Evolutionary conservation across 148 eudicot species (phyloP), one percentile per base, ranked within the genome.

Genomic region (Hydrangea macrophylla): DNA sequence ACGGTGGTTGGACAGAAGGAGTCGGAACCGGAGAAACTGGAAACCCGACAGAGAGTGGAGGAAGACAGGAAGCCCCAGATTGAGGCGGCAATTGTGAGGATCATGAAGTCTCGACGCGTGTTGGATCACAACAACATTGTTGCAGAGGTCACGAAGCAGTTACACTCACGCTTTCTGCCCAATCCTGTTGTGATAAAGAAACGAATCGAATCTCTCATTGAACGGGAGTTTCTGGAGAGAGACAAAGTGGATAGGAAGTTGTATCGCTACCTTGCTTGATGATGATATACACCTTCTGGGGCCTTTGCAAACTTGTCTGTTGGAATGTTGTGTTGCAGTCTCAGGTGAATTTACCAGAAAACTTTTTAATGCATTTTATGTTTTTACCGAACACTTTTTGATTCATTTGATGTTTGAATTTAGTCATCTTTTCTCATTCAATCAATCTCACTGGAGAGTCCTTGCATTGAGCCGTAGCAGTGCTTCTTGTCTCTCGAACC

Each of bases 61-160:
- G 94, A 85, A 64, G 90, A 88, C 58, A 79, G 94, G 44, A 85
- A 86, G 74, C 94, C 90, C 24, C 90, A 85, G 79, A 85, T 88
- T 12, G 94, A 88, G 79, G 94, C 94, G 0, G 90, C 94, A 7
- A 70, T 88, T 36, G 88, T 88, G 62, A 80, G 90, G 76, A 86
- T 84, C 56, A 88, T 88, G 94, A 86, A 88, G 63, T 78, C 90
- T 1, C 71, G 90, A 63, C 73, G 82, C 54, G 84, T 81, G 18
- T 78, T 88, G 5, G 90, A 86, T 68, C 94, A 88, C 55, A 88
- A 84, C 51, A 86, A 88, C 42, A 78, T 88, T 8, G 76, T 86
- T 32, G 71, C 86, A 0, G 94, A 88, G 77, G 90, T 83, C 40
- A 88, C 94, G n/a, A 86, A 86, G 83, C 90, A 88, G 75, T 61